Conservation (phyloP, 2,329 filamentous ascomycete genomes). For the Xylariaceae sp. region DNA sequence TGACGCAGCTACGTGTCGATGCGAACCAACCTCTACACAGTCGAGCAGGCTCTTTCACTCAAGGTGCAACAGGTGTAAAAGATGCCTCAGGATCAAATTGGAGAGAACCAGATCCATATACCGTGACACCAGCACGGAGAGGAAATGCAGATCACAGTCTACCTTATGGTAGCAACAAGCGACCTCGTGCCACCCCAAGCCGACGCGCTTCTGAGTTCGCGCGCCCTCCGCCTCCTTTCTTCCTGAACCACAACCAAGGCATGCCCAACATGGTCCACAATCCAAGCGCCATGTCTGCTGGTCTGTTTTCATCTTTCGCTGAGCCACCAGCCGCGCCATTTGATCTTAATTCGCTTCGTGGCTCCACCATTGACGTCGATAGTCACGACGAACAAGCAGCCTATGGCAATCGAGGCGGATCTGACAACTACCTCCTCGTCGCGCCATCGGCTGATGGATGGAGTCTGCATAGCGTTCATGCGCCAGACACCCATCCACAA, state of each 20-base stretch:
- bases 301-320: background rate
- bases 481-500: background rate
- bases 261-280: background rate
- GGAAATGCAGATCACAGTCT: background rate
- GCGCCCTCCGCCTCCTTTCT: constrained; percentile 1
- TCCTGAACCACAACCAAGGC: constrained; percentile 1
- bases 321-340: background rate
- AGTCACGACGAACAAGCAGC: background rate
- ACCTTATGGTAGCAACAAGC: background rate
- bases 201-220: background rate
- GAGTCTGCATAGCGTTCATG: constrained; percentile 18
- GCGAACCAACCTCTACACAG: background rate
- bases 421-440: constrained; percentile 17
- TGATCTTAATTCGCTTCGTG: constrained; percentile 9
- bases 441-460: constrained; percentile 20
- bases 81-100: background rate
- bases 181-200: background rate
- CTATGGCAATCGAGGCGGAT: background rate
- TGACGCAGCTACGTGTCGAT: constrained; percentile 6
- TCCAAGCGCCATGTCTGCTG: constrained; percentile 1
- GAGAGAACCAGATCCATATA: background rate
- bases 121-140: background rate
- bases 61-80: background rate
- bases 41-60: background rate
- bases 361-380: background rate